phyloP scores from a whole-genome alignment of 768 basidiomycete genomes.

The Russula emetica region DNA sequence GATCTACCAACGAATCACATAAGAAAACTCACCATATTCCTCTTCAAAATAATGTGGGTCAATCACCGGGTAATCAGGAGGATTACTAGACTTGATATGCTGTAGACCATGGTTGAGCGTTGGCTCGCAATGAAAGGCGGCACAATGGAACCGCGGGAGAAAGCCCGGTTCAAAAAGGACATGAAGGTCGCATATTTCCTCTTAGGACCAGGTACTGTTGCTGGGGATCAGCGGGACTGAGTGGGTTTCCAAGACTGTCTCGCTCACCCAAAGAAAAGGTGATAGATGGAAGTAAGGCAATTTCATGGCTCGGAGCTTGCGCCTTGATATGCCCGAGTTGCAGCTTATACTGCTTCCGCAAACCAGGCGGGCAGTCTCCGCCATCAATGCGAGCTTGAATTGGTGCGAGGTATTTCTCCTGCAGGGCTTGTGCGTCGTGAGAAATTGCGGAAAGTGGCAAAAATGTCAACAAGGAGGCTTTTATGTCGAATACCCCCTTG shows the following conservation, averaged over 20 bases:
- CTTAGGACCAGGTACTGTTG: slow-evolving; percentile 11
- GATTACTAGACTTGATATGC: slow-evolving; percentile 26
- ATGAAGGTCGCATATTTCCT: slow-evolving; percentile 13
- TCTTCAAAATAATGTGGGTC: slow-evolving; percentile 29
- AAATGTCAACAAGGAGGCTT: slow-evolving; percentile 7
- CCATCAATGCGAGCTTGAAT: slow-evolving; percentile 9
- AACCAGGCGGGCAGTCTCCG: slow-evolving; percentile 8
- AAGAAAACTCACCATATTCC: slow-evolving; percentile 21
- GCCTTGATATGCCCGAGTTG: slow-evolving; percentile 19
- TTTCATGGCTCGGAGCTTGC: slow-evolving; percentile 15
- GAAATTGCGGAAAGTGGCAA: slow-evolving; percentile 12
- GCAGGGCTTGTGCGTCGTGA: slow-evolving; percentile 6
- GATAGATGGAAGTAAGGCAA: neutral
- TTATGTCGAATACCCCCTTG: neutral
- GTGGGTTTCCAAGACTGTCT: neutral
- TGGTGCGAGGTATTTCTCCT: slow-evolving; percentile 14
- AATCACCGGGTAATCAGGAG: slow-evolving; percentile 18
- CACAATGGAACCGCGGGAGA: slow-evolving; percentile 29
- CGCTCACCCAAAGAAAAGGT: slow-evolving; percentile 2
- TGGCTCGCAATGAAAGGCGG: neutral
- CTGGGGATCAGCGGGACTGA: neutral
- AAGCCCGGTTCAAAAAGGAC: slow-evolving; percentile 10
- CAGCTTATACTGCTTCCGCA: slow-evolving; percentile 22
- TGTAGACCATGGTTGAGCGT: neutral
- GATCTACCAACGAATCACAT: neutral